phyloP scores from a whole-genome alignment of 1,284 basidiomycete species.

The Ustilago vetiveriae region DNA sequence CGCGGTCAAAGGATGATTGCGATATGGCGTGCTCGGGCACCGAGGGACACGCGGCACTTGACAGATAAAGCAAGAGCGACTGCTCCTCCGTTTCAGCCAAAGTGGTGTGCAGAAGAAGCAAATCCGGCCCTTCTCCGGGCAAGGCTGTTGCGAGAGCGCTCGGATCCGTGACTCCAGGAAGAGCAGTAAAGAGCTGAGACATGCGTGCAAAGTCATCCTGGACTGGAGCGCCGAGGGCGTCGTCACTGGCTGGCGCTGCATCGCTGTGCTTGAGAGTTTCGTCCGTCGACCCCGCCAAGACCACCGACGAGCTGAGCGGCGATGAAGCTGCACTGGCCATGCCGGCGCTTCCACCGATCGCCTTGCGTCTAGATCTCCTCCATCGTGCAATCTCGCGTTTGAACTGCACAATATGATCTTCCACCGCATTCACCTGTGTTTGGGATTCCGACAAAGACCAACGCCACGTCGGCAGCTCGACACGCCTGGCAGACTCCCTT shows the following conservation, averaged over 20 bases:
- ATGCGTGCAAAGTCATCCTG: constrained; percentile 27
- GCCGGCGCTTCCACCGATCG: neutral
- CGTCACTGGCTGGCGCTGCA: neutral
- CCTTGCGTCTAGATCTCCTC: constrained; percentile 29
- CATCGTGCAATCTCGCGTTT: constrained; percentile 38
- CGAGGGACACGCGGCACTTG: constrained; percentile 21
- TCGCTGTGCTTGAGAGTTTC: neutral
- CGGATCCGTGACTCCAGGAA: constrained; percentile 19
- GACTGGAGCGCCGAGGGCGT: neutral
- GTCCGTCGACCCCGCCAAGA: neutral
- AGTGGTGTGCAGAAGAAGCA: neutral
- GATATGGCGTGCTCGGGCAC: constrained; percentile 11
- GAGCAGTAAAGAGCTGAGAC: constrained; percentile 32
- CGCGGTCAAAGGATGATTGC: constrained; percentile 21
- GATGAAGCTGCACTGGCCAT: constrained; percentile 1
- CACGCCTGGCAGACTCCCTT: neutral
- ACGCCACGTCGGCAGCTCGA: constrained; percentile 43
- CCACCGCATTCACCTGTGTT: constrained; percentile 9
- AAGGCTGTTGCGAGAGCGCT: neutral
- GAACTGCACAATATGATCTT: constrained; percentile 26
- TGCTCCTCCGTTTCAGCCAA: constrained; percentile 1
- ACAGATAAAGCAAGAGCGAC: constrained; percentile 25
- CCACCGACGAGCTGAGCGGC: constrained; percentile 8
- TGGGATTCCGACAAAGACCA: constrained; percentile 21
- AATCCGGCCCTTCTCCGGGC: neutral